Evolutionary conservation across 2,329 filamentous ascomycete species (phyloP).

Genomic region (Cordyceps sp.): DNA sequence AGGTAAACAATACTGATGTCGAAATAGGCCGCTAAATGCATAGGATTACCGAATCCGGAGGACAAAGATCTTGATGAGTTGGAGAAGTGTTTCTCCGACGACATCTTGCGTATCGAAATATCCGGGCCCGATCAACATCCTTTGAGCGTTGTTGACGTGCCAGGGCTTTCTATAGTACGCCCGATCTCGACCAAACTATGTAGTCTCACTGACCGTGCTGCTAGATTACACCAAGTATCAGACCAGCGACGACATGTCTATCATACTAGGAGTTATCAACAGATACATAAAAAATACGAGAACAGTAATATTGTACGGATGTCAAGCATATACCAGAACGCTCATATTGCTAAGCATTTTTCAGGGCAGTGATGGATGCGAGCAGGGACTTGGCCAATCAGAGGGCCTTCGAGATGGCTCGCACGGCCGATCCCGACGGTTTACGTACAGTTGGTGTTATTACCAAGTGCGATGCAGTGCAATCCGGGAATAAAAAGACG

Average conservation of each 20-base stretch:
- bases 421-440: neutral
- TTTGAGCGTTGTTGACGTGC: neutral
- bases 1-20: neutral
- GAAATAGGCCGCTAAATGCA: neutral
- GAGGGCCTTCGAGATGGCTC: neutral
- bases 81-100: neutral
- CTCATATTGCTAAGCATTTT: neutral
- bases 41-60: neutral
- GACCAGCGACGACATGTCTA: neutral
- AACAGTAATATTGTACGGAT: neutral
- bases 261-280: neutral
- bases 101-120: neutral
- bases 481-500: neutral
- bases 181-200: neutral
- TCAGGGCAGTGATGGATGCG: neutral
- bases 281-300: neutral
- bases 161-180: neutral
- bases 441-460: neutral
- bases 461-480: neutral
- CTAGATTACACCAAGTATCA: neutral
- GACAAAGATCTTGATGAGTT: neutral
- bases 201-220: neutral
- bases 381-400: neutral
- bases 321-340: neutral
- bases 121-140: neutral